Base-by-base conservation (phyloP, 306 rosid species). In the Prunus campanulata region DNA sequence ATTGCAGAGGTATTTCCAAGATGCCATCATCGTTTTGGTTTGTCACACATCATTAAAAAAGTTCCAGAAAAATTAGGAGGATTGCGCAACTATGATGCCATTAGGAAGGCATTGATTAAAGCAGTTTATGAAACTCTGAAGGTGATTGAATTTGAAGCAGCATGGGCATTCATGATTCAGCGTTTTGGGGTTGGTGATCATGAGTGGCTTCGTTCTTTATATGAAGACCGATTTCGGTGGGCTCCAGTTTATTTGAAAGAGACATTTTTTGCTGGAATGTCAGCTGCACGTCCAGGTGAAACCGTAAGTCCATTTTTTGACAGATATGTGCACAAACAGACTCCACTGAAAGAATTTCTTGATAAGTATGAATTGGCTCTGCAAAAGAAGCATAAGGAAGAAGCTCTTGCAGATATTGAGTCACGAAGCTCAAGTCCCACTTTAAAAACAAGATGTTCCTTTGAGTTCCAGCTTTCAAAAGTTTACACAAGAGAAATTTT, bases 51-150 rank as follows among this genome's bases (percentile, higher is more conserved):
- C 72, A 92, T 94, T 89, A 94, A 89, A 85, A 90, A 86, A 72
- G 85, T 92, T 54, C 97, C 98, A 5, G 97, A 94, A 77, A 94
- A 92, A 74, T 78, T 94, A 76, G 98, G 98, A 68, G 97, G 98
- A 77, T 77, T 89, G 82, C 81, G 56, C 66, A 90, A 94, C 76
- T 92, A 90, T 70, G 97, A 94, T 88, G 91, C 92, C 55, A 86
- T 92, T 71, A 86, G 89, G 79, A 94, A 92, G 85, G 77, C 93
- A 18, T 68, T 94, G 71, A 70, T 66, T 68, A 90, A 90, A 87
- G 90, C 92, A 68, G 88, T 92, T 79, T 90, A 90, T 80, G 97
- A 94, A 77, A 81, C 96, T 57, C 78, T 92, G 78, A 94, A 94
- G 85, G 95, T 94, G 76, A 89, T 79, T 51, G 97, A 94, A 81